Evolutionary conservation across 2,329 filamentous ascomycete genomes (phyloP), one percentile per base, ranked within the genome.

Genomic region (Penicillium sp.): DNA sequence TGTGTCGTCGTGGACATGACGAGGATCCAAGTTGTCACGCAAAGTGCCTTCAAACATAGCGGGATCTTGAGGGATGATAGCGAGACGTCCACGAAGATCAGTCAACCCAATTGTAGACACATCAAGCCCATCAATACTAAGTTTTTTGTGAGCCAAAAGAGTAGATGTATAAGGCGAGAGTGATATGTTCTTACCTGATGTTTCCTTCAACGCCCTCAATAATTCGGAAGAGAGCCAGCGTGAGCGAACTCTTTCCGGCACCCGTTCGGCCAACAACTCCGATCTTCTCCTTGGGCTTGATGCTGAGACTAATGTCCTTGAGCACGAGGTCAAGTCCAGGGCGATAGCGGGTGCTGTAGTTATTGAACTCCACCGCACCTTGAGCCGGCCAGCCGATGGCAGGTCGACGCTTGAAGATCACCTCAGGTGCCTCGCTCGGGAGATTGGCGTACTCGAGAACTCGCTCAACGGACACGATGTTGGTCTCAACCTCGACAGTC

Each of bases 401-500:
- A 38, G 94, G 93, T 46, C 93, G 83, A 71, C 89, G 88, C 75
- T 90, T 88, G 69, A 90, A 88, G 66, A 97, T 89, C 62, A 97
- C 90, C 73, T 99, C 94, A 8, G 92, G 91, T 48, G 94, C 93
- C 78, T 99, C 94, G 73, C 89, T 94, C 26, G 93, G 92, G 60
- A 99, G 82, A 48, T 84, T 83, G 55, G 93, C 90, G 76, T 99
- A 99, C 75, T 99, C 95, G 47, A 99, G 86, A 45, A 99, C 92
- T 69, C 94, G 89, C 81, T 99, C 94, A 36, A 99, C 94, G 10
- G 93, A 96, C 43, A 99, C 93, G 69, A 99, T 99, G 75, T 99
- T 99, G n/a, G 93, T 97, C 80, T 99, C 95, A n/a, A 99, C 94
- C 75, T 99, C 95, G 33, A 99, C 94, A 0, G 92, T 97, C 77